Evolutionary conservation across 2,329 filamentous ascomycete species (phyloP).

Genomic region (Talaromyces sp.): DNA sequence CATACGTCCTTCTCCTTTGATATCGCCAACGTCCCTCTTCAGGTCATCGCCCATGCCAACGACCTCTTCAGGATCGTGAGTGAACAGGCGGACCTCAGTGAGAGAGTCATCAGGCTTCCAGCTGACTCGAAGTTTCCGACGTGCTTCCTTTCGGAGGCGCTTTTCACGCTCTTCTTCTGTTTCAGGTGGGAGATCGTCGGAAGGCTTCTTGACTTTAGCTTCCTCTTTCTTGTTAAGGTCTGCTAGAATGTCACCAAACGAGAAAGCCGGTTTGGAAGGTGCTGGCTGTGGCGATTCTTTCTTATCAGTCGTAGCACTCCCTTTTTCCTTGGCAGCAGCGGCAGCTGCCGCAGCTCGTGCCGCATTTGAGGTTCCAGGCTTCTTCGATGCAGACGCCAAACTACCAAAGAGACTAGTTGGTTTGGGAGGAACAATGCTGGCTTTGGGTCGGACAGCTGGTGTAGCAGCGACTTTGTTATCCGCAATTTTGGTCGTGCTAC

Average conservation of each 20-base stretch:
- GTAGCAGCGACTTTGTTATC: slow-evolving; percentile 33
- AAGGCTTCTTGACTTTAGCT: slow-evolving; percentile 48
- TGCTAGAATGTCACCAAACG: slow-evolving; percentile 50
- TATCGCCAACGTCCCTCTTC: slow-evolving; percentile 57
- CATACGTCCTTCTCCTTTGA: slow-evolving; percentile 54
- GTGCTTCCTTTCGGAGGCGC: slow-evolving; percentile 59
- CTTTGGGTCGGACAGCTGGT: slow-evolving; percentile 33
- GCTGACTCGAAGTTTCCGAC: slow-evolving; percentile 58
- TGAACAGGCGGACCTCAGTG: slow-evolving; percentile 57
- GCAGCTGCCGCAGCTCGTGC: slow-evolving; percentile 45
- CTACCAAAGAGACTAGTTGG: slow-evolving; percentile 47
- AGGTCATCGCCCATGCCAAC: slow-evolving; percentile 57
- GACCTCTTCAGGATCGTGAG: slow-evolving; percentile 62
- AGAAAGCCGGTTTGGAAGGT: slow-evolving; percentile 43
- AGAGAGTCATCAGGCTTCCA: slow-evolving; percentile 59
- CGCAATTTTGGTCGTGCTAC: slow-evolving; percentile 27
- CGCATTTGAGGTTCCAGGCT: slow-evolving; percentile 50
- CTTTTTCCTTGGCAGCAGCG: slow-evolving; percentile 31
- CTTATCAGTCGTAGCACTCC: slow-evolving; percentile 34
- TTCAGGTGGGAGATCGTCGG: slow-evolving; percentile 54
- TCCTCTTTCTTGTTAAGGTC: slow-evolving; percentile 57
- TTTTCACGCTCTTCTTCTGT: slow-evolving; percentile 59
- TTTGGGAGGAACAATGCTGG: slow-evolving; percentile 41
- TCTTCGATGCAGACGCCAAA: slow-evolving; percentile 49
- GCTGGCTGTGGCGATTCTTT: slow-evolving; percentile 32